Percentiles rank a stretch among this genome's conserved stretches.
Evolutionary conservation across 2,329 filamentous ascomycete genomes (phyloP).

Genomic region (Talaromyces atroroseus): DNA sequence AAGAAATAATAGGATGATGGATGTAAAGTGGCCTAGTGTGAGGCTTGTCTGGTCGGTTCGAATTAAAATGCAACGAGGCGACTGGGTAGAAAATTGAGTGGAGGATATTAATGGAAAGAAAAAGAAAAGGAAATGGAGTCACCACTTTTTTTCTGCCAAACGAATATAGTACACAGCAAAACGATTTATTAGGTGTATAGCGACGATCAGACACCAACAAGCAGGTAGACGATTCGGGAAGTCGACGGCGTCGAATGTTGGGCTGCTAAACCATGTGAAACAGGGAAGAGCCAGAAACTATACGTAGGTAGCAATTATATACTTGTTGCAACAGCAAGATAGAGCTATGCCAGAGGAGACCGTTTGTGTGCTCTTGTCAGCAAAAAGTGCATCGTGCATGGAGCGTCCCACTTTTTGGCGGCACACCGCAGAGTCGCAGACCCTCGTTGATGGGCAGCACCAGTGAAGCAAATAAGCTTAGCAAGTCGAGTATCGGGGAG

Average conservation of each 20-base stretch:
- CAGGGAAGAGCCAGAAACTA: neutral
- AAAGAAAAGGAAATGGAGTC: conserved; percentile 4
- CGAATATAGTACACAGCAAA: conserved; percentile 28
- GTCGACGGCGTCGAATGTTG: conserved; percentile 9
- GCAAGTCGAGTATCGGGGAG: neutral
- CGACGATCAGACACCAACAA: conserved; percentile 18
- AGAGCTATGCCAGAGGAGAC: neutral
- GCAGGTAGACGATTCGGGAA: conserved; percentile 26
- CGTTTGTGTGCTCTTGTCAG: conserved; percentile 5
- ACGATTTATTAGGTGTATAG: conserved; percentile 12
- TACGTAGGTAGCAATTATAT: neutral
- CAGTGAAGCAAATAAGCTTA: neutral
- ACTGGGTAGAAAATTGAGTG: neutral
- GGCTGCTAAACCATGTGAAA: conserved; percentile 1
- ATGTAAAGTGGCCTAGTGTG: neutral
- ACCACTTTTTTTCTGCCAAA: conserved; percentile 18
- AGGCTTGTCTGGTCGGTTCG: conserved; percentile 7
- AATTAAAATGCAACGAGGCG: conserved; percentile 5
- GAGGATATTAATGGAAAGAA: too few relatives aligned
- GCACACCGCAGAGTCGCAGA: neutral
- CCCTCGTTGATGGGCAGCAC: neutral
- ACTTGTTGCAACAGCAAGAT: neutral
- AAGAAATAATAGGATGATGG: conserved; percentile 5
- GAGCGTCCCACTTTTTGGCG: conserved; percentile 10
- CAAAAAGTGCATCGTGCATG: conserved; percentile 1